Conservation (phyloP, 169 alveolate species). For the Perkinsus chesapeaki region DNA sequence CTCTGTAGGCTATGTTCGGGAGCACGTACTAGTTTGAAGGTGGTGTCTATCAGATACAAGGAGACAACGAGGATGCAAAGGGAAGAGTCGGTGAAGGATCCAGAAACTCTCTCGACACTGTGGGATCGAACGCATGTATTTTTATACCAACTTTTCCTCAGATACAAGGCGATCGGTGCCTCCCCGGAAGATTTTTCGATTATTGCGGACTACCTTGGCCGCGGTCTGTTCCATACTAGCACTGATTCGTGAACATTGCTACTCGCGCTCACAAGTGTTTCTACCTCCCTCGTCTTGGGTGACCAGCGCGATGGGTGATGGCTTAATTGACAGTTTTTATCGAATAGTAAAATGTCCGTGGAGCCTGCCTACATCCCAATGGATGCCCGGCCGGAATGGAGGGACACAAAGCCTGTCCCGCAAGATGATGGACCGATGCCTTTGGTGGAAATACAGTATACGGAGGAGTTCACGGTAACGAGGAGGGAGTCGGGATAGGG, state of each 20-base stretch:
- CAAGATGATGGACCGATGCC: background rate
- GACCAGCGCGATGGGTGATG: background rate
- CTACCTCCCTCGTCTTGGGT: too few relatives aligned
- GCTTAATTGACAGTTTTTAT: background rate
- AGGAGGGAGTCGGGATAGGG: too few relatives aligned
- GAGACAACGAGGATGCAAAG: background rate
- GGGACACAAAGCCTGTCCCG: background rate
- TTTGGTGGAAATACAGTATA: background rate
- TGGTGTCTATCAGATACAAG: background rate
- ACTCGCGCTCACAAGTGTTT: background rate
- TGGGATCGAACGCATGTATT: background rate
- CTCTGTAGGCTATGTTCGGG: background rate
- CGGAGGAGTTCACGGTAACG: background rate
- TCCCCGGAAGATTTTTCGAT: background rate
- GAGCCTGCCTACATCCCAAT: background rate
- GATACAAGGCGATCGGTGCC: background rate
- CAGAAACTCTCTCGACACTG: background rate
- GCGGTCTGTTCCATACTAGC: background rate
- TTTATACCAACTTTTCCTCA: background rate
- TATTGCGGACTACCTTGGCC: background rate
- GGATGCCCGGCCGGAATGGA: background rate
- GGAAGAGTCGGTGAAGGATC: background rate
- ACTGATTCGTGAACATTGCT: background rate
- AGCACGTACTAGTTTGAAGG: background rate
- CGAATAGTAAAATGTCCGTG: background rate